Percentiles rank a stretch among this genome's conserved stretches.
Evolutionary conservation across 139 green algal species (phyloP).

Genomic region (Micractinium sp.): DNA sequence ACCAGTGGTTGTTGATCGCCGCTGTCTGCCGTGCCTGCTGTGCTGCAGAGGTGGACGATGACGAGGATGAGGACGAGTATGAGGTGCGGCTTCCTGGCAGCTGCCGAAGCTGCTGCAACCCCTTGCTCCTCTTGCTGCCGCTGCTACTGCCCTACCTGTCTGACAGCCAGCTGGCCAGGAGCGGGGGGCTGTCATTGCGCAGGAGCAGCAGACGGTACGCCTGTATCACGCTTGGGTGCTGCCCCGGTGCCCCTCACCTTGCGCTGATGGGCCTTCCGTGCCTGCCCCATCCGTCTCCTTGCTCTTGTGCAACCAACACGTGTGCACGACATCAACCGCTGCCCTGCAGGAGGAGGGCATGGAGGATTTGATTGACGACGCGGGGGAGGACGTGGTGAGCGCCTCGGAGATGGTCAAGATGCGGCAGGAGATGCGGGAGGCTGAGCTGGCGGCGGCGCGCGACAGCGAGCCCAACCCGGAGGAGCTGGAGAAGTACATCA

Average conservation of each 20-base stretch:
- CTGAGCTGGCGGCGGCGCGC: constrained; percentile 28
- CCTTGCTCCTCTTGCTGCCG: background rate
- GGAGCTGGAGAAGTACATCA: constrained; percentile 83
- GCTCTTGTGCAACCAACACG: too few relatives aligned
- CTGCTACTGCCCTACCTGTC: background rate
- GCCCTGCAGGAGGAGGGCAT: constrained; percentile 64
- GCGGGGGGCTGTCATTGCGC: too few relatives aligned
- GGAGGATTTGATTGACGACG: constrained; percentile 82
- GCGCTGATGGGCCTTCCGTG: too few relatives aligned
- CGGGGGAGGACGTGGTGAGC: constrained; percentile 50
- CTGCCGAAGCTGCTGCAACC: background rate
- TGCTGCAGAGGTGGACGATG: constrained; percentile 62
- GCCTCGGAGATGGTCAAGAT: constrained; percentile 50
- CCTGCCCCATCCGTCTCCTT: too few relatives aligned
- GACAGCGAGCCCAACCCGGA: constrained; percentile 82
- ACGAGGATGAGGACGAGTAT: constrained; percentile 87
- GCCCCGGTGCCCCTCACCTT: background rate
- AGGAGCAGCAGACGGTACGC: too few relatives aligned
- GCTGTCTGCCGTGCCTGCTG: background rate
- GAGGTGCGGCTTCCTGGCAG: constrained; percentile 42
- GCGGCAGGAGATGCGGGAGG: constrained; percentile 43
- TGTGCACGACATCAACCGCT: background rate
- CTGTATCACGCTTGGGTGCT: too few relatives aligned
- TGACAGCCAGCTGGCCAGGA: too few relatives aligned
- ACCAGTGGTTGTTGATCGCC: background rate